These are phyloP conservation scores for Graphilbum fragrans DNA, from an alignment of 2,329 filamentous ascomycete species.

Conservation along the genomic window DNA sequence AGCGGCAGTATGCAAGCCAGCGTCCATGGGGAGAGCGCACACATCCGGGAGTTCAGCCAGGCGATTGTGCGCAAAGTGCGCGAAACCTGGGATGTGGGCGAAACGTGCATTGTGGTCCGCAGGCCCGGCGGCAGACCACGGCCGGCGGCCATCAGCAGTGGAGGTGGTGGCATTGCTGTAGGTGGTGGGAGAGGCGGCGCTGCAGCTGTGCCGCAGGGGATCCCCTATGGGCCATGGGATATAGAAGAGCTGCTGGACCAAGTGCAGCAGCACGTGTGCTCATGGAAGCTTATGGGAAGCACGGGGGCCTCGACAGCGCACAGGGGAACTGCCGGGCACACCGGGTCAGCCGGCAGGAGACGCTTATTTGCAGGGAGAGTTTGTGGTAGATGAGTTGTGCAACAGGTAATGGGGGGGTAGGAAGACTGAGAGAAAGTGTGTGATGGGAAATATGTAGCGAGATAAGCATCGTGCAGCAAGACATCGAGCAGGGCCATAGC, in stretches of 20 bases:
- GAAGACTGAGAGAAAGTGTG: too few species aligned
- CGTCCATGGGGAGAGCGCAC: conserved; percentile 5
- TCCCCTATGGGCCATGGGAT: conserved; percentile 17
- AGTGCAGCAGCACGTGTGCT: conserved; percentile 17
- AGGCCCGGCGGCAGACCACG: conserved; percentile 1
- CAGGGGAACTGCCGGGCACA: too few species aligned
- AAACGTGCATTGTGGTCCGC: conserved; percentile 11
- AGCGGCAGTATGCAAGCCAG: too few species aligned
- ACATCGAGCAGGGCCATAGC: too few species aligned
- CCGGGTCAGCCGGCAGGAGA: neutral
- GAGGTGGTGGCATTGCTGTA: neutral
- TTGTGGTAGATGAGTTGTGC: neutral
- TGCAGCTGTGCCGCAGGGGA: conserved; percentile 8
- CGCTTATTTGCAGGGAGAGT: neutral
- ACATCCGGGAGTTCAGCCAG: conserved; percentile 26
- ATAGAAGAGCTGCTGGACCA: conserved; percentile 16
- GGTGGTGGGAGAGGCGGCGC: neutral
- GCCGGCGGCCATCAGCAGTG: neutral
- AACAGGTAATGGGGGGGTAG: too few species aligned
- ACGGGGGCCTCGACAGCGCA: neutral
- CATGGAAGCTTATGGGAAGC: conserved; percentile 16
- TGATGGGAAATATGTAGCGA: too few species aligned
- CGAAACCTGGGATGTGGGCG: conserved; percentile 26
- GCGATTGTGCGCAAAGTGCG: conserved; percentile 31
- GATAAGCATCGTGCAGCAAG: too few species aligned